Base-by-base conservation (phyloP, 768 basidiomycete genomes). In the Hydnum rufescens region DNA sequence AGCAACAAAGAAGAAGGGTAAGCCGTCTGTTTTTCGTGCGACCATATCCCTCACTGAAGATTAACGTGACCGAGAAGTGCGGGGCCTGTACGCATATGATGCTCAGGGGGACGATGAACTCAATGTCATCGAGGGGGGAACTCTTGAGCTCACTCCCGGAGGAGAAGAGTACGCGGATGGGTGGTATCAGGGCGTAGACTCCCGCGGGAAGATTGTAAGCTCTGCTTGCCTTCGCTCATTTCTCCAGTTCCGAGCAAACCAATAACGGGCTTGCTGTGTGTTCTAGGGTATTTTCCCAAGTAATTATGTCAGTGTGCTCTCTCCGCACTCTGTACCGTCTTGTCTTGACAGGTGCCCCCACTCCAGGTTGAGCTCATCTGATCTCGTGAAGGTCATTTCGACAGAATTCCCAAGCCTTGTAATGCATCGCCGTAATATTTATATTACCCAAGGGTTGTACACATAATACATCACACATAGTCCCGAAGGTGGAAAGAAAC, bases 261-360 rank as follows among this genome's bases (percentile, higher is more conserved):
- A 39, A 39, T 39, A 39, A 39, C 36, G 22, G 36, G 1, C 22
- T 13, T 8, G 6, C 16, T 16, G 8, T n/a, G 8, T 50, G 47
- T 49, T 68, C 63, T 62, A 75, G 64, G 84, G 84, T 3, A 84
- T 87, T 59, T 88, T 88, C 67, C 85, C 85, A 26, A 84, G 80
- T 65, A 86, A 84, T 66, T 87, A 87, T 71, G 85, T 87, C 65
- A 64, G 83, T 71, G 48, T 55, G 8, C 25, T 26, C 16, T 8
- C 13, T 8, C 26, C 13, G n/a, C n/a, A n/a, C n/a, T n/a, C n/a
- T n/a, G n/a, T n/a, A n/a, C n/a, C n/a, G n/a, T n/a, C n/a, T n/a
- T n/a, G n/a, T n/a, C n/a, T n/a, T n/a, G n/a, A n/a, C n/a, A n/a
- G n/a, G n/a, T n/a, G n/a, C n/a, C n/a, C n/a, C n/a, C n/a, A n/a